Conservation (phyloP, 768 basidiomycete species). For the Termitomyces eurrhizus region DNA sequence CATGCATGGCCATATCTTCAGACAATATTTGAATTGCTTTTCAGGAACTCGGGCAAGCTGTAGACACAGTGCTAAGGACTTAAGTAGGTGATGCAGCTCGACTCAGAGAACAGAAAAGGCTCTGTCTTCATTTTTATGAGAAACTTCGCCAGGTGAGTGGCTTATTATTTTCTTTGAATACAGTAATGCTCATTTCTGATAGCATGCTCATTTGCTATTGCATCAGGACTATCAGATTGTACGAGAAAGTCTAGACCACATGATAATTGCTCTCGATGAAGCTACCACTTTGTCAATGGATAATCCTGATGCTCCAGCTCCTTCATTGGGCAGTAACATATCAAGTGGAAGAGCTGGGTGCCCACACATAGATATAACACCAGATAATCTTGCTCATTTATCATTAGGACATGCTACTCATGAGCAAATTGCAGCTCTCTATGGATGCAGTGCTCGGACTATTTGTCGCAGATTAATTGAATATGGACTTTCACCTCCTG, state of each 20-base stretch:
- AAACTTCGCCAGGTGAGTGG: not conserved
- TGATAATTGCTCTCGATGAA: not conserved
- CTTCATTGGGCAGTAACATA: not conserved
- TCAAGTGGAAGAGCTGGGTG: not conserved
- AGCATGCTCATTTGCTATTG: not conserved
- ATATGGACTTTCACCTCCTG: not conserved
- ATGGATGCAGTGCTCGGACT: not conserved
- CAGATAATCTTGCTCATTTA: conserved; percentile 9
- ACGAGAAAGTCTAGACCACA: not conserved
- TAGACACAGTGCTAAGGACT: conserved; percentile 7
- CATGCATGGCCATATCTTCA: not conserved
- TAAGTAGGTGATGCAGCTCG: conserved; percentile 15
- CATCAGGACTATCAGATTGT: not conserved
- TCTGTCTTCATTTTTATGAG: conserved; percentile 9
- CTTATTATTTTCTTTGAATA: not conserved
- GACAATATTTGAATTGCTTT: conserved; percentile 11
- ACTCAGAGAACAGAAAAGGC: conserved; percentile 10
- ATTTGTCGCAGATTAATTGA: not conserved
- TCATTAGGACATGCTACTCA: conserved; percentile 3
- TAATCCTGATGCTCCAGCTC: not conserved
- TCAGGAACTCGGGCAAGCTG: conserved; percentile 3
- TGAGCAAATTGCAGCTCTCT: conserved; percentile 8
- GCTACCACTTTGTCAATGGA: not conserved
- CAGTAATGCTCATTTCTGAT: not conserved
- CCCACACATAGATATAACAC: not conserved